Evolutionary conservation across 129 eudicot species (phyloP).

Genomic region (Chrysanthemum seticuspe): DNA sequence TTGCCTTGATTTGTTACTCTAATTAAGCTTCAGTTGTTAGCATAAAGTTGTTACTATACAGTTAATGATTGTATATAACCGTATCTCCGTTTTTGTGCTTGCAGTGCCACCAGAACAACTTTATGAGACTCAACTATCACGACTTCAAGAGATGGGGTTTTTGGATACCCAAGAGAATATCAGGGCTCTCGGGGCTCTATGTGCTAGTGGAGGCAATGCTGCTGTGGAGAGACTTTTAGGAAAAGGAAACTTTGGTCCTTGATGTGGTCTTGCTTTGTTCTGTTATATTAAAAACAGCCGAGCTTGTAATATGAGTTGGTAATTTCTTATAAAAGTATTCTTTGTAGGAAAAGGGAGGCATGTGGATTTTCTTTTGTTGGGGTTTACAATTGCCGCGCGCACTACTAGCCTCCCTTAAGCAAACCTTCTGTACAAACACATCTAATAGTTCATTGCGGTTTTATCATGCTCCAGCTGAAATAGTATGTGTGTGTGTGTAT

Average conservation of each 20-base stretch:
- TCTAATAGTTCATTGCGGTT: conserved; percentile 27
- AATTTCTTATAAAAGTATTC: conserved; percentile 23
- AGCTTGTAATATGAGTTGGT: background rate
- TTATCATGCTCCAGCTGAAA: too few species aligned
- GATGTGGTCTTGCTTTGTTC: too few species aligned
- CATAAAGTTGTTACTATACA: too few species aligned
- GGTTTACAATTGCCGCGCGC: conserved; percentile 17
- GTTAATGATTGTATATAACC: too few species aligned
- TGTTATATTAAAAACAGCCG: too few species aligned
- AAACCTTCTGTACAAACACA: conserved; percentile 33
- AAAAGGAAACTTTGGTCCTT: too few species aligned
- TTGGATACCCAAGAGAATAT: conserved; percentile 33
- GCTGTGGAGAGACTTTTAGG: conserved; percentile 60
- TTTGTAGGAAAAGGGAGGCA: conserved; percentile 26
- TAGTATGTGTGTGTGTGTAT: too few species aligned
- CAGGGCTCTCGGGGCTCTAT: too few species aligned
- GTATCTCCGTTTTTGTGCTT: background rate
- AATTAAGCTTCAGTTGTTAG: too few species aligned
- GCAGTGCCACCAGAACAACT: conserved; percentile 89
- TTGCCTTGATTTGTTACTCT: background rate
- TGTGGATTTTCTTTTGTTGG: conserved; percentile 24
- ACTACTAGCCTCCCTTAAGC: conserved; percentile 24
- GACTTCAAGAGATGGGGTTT: conserved; percentile 30
- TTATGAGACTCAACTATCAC: conserved; percentile 21
- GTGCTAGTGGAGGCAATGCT: too few species aligned